Evolutionary conservation across 805 yeast genomes (phyloP), one percentile per base, ranked within the genome.

Genomic region (Hemisphaericaspora nanyangensis): DNA sequence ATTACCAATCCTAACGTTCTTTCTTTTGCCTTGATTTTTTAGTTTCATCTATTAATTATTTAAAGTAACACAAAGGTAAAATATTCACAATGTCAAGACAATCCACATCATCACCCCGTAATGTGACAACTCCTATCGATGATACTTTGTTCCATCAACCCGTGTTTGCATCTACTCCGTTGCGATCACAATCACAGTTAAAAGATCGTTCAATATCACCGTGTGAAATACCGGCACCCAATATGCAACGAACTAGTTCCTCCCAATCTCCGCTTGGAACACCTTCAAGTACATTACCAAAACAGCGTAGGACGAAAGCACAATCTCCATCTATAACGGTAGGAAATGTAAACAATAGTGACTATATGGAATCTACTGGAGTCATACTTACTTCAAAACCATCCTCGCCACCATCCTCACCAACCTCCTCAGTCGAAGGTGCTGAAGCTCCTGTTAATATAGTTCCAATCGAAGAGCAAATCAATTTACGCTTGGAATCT

Each of bases 401-500:
- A 5, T 11, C 22, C 10, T 26, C 38, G 2, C 31, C 31, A 24
- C 27, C 35, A 5, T 20, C 35, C 20, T 17, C 24, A 1, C 19
- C 28, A 35, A 15, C 31, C 4, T 17, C 20, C 5, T 13, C 28
- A 4, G 3, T 17, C 8, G 26, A 5, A 22, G 8, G 3, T 22
- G 5, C 12, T 12, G 11, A 22, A 3, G 26, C 5, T 22, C 26
- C 26, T 22, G 11, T 22, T 22, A 12, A 22, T 35, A 52, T 57
- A 3, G 47, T 52, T 10, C 35, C 56, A n/a, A 46, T 60, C 13
- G 66, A 65, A 34, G 74, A 66, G 31, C 74, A 74, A 40, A 65
- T 75, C 12, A 87, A 82, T 46, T 60, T 83, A 37, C 65, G 72
- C 11, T 58, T 76, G 20, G 89, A 89, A 0, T 78, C 85, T n/a